Percentiles rank a stretch among this genome's conserved stretches.
Conservation (phyloP, 139 green algal species). For the Picochlorum sp. region DNA sequence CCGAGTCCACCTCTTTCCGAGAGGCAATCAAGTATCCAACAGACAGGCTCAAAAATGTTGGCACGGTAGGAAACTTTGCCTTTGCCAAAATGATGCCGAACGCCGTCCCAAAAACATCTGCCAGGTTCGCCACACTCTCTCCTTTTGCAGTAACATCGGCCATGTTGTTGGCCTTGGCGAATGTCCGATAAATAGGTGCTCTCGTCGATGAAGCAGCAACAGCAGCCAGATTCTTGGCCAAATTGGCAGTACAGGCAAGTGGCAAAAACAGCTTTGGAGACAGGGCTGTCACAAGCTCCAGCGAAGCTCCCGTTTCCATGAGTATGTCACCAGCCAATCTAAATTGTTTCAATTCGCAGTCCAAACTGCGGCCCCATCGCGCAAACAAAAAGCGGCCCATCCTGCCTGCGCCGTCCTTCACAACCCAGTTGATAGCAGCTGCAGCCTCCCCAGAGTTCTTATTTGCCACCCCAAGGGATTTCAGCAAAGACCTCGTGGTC, state of each 20-base stretch:
- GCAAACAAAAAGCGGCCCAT: slow-evolving; percentile 82
- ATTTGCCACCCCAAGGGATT: slow-evolving; percentile 54
- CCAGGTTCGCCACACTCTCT: slow-evolving; percentile 77
- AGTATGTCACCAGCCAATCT: slow-evolving; percentile 53
- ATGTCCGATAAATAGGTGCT: slow-evolving; percentile 79
- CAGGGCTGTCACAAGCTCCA: slow-evolving; percentile 72
- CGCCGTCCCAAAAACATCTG: slow-evolving; percentile 70
- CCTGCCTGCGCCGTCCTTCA: slow-evolving; percentile 76
- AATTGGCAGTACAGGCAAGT: slow-evolving; percentile 74
- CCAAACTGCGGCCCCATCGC: slow-evolving; percentile 68
- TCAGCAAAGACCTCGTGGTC: slow-evolving; percentile 66
- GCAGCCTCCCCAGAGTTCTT: slow-evolving; percentile 42
- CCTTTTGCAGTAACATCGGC: slow-evolving; percentile 71
- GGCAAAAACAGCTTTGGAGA: slow-evolving; percentile 64
- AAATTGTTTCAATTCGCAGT: slow-evolving; percentile 88
- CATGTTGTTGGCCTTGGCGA: slow-evolving; percentile 69
- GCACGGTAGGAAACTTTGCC: slow-evolving; percentile 32
- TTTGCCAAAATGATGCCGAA: slow-evolving; percentile 52
- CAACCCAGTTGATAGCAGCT: slow-evolving; percentile 84
- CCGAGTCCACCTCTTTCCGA: slow-evolving; percentile 58
- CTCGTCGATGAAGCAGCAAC: slow-evolving; percentile 62
- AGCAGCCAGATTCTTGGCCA: slow-evolving; percentile 73
- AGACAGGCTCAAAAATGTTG: slow-evolving; percentile 64
- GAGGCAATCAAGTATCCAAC: slow-evolving; percentile 42
- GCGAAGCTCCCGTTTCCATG: slow-evolving; percentile 51